Evolutionary conservation across 225 moss, liverwort and hornwort species (phyloP).

Genomic region (Pseudoscleropodium purum): DNA sequence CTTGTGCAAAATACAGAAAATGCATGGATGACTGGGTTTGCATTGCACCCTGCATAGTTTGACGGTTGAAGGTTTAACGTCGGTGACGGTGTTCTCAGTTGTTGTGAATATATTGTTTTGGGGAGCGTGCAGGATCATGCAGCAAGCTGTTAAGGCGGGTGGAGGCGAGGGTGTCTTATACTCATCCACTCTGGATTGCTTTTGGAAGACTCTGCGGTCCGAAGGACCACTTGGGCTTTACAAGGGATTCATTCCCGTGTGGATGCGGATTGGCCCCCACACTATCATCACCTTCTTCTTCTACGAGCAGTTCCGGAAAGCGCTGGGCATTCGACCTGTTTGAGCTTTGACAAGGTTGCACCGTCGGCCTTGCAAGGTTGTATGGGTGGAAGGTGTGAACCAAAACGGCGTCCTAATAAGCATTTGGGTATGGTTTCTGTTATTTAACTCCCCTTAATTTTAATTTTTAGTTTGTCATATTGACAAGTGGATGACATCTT

Average conservation of each 20-base stretch:
- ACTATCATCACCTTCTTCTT: conserved; percentile 81
- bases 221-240: conserved; percentile 64
- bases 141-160: conserved; percentile 57
- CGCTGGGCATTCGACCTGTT: conserved; percentile 62
- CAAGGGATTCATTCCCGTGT: conserved; percentile 77
- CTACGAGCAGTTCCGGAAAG: conserved; percentile 61
- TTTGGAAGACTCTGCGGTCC: conserved; percentile 58
- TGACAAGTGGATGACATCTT: neutral
- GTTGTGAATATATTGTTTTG: neutral
- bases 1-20: neutral
- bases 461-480: neutral
- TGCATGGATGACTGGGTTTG: neutral
- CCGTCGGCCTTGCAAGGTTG: neutral
- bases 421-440: neutral
- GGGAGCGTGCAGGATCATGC: conserved; percentile 57
- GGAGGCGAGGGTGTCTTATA: conserved; percentile 64
- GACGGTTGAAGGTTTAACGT: neutral
- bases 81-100: neutral
- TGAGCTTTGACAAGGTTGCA: conserved; percentile 11
- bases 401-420: neutral
- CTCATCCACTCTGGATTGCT: conserved; percentile 66
- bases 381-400: neutral
- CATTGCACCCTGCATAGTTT: neutral
- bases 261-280: conserved; percentile 85
- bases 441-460: neutral